These are phyloP conservation scores for Erodium texanum DNA, from an alignment of 441 rosid genomes.

Conservation along the genomic window DNA sequence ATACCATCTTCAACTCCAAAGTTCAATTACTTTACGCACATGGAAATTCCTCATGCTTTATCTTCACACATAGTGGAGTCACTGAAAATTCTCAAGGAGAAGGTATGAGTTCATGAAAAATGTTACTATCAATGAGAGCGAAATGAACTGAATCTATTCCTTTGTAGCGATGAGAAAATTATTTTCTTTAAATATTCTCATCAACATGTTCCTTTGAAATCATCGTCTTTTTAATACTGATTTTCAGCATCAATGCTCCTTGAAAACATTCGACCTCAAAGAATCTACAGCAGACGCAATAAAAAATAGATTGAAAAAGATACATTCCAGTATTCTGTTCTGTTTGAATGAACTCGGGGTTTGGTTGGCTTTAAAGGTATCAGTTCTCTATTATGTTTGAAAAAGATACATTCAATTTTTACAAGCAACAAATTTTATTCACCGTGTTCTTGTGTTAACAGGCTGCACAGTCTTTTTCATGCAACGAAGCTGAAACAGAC, in stretches of 20 bases:
- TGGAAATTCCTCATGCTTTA: constrained; percentile 26
- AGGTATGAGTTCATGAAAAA: constrained; percentile 32
- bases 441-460: constrained; percentile 23
- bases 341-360: constrained; percentile 71
- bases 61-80: constrained; percentile 20
- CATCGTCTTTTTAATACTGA: too few species aligned
- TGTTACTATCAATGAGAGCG: background rate
- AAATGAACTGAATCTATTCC: background rate
- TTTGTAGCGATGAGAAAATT: background rate
- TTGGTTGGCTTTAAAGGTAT: constrained; percentile 77
- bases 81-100: constrained; percentile 29
- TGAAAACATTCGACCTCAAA: constrained; percentile 37
- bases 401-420: constrained; percentile 9
- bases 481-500: constrained; percentile 38
- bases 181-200: background rate
- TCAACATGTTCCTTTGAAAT: background rate
- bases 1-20: constrained; percentile 57
- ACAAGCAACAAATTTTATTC: constrained; percentile 2
- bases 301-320: constrained; percentile 34
- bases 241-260: constrained; percentile 43
- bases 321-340: constrained; percentile 38
- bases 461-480: constrained; percentile 65
- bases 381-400: constrained; percentile 1
- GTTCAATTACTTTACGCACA: constrained; percentile 41
- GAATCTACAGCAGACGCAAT: constrained; percentile 27